Evolutionary conservation across 352 stramenopile genomes (phyloP), one percentile per base, ranked within the genome.

Genomic region (Phytophthora pinifolia): DNA sequence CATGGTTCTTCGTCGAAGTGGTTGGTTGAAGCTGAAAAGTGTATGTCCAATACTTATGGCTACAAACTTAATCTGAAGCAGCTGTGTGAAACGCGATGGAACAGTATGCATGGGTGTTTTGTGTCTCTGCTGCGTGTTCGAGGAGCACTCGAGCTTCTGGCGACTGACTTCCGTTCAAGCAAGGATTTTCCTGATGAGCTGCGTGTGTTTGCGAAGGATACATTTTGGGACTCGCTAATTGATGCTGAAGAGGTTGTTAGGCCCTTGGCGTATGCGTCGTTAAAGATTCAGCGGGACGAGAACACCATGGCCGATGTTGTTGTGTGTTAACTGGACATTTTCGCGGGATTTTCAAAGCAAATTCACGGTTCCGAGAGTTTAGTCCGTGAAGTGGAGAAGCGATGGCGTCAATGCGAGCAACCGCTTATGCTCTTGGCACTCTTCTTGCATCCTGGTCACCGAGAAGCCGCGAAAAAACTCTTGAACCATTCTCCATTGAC

Each of bases 71-170:
- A 22, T n/a, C 8, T 59, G 17, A 47, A 45, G 7, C 41, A 49
- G 22, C 51, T 52, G 3, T 59, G 33, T 47, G 48, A 56, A 56
- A 56, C 48, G n/a, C 29, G 29, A 0, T 56, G 48, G 48, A 56
- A 56, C 5, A 48, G 27, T 36, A 56, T 56, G 37, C 37, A 48
- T 25, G 48, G 29, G 1, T 56, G 43, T n/a, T 49, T 49, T 20
- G 29, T 29, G 7, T 49, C 43, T 8, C 5, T 49, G 29, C 29
- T 49, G 9, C 48, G 29, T 6, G 30, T 56, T 17, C 29, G 37
- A 7, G n/a, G 48, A n/a, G 36, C 37, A 33, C 30, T 56, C 2
- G 30, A 56, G 48, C 10, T 39, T 15, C 14, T 56, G 30, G 37
- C 14, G 8, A 2, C 35, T 32, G 4, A 34, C n/a, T 55, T 47